Evolutionary conservation across 805 yeast genomes (phyloP), one percentile per base, ranked within the genome.

Genomic region (Lachancea thermotolerans): DNA sequence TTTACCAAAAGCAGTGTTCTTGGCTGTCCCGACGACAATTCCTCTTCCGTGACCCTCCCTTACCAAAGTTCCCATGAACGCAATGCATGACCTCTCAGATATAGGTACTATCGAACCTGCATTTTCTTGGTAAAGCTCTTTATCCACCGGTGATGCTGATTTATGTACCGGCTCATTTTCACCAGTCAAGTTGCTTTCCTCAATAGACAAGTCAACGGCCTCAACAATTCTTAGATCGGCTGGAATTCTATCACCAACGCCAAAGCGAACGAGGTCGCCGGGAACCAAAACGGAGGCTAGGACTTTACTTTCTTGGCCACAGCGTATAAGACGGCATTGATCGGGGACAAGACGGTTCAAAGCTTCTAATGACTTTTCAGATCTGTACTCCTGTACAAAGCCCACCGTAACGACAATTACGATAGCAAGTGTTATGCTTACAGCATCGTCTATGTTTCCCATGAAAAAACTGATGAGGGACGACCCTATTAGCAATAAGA

Each of bases 391-490:
- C 68, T 93, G 99, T 29, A 93, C 90, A 68, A 93, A 93, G 0
- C 99, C 99, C 32, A 93, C 99, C 1, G 93, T 79, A 10, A 93
- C 97, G 29, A 93, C 99, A 54, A 93, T 90, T 37, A 86, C 56
- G 41, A 93, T 87, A 3, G 99, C 99, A 51, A 90, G 71, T 0
- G 97, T 82, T 55, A 93, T 93, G 53, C 93, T 82, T n/a, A 93
- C 70, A 2, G 98, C 95, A 64, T 93, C 99, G 62, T 93, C 97
- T 29, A 80, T 79, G 66, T 93, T 93, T n/a, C 96, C 96, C 95
- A 93, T 87, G 56, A 86, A 65, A 54, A 91, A 85, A 50, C 95
- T 82, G 31, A 93, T 73, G 2, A 75, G 77, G 0, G 99, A 97
- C 0, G 97, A 88, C 0, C 93, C 97, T 35, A 90, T 85, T 56